Conservation (phyloP, 2,329 filamentous ascomycete genomes). For the Calonectria crousiana region DNA sequence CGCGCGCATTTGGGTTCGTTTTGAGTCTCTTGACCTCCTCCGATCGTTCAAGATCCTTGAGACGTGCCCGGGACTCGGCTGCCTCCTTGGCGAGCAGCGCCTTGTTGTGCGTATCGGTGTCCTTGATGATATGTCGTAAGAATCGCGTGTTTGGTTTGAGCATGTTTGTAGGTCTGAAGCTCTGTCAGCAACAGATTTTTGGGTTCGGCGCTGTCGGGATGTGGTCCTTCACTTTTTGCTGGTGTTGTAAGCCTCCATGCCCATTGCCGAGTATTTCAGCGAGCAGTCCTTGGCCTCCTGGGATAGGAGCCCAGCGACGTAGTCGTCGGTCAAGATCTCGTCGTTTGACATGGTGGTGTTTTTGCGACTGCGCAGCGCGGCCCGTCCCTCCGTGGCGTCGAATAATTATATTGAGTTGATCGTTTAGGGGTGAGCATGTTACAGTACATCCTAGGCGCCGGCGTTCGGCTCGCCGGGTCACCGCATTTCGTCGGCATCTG, state of each 20-base stretch:
- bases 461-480: conserved; percentile 16
- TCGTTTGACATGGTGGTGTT: conserved; percentile 55
- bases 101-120: conserved; percentile 90
- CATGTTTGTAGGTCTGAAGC: conserved; percentile 70
- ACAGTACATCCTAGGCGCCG: background rate
- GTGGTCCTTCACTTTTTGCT: conserved; percentile 59
- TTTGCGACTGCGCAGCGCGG: background rate
- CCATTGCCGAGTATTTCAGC: conserved; percentile 79
- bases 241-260: conserved; percentile 73
- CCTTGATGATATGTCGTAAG: conserved; percentile 86
- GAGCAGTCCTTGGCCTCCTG: conserved; percentile 83
- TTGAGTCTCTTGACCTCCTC: conserved; percentile 59
- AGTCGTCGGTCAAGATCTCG: conserved; percentile 77
- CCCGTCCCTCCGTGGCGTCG: background rate
- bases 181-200: conserved; percentile 32
- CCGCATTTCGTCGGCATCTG: conserved; percentile 34
- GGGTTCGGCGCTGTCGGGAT: conserved; percentile 9
- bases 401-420: conserved; percentile 1
- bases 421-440: background rate
- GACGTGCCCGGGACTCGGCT: conserved; percentile 79
- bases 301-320: conserved; percentile 82
- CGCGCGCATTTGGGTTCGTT: conserved; percentile 59
- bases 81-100: conserved; percentile 87
- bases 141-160: conserved; percentile 95
- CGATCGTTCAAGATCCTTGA: conserved; percentile 70